Evolutionary conservation across 352 stramenopile genomes (phyloP), one percentile per base, ranked within the genome.

Genomic region (Phytopythium kandeliae): DNA sequence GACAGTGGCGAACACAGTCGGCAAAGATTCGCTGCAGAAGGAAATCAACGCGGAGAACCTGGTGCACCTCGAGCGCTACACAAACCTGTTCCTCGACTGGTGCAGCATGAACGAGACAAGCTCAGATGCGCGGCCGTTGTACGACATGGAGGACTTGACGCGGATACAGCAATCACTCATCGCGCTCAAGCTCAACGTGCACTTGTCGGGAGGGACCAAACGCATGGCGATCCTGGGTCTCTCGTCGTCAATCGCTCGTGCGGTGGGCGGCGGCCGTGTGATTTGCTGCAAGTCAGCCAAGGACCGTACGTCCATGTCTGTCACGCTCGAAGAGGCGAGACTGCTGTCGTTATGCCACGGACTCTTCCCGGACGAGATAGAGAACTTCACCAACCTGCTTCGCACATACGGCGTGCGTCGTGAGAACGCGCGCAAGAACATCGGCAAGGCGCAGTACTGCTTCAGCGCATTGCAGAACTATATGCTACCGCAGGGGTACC

Each of bases 261-360:
- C 60, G 0, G 64, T 99, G 21, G 88, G 92, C 22, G 95, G 93
- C 26, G 93, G 92, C 3, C 85, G 89, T 37, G 79, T 96, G 31
- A 96, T 96, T 1, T 98, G 97, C 75, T 99, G 96, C 72, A 99
- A 99, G 63, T 97, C 80, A 43, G 95, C 95, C 12, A 99, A 99
- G 60, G 95, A 99, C 68, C 85, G 96, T 22, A 99, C 96, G 21
- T 92, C 93, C 25, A 99, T 99, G 96, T 95, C 95, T 48, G 84
- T 98, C 35, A 98, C 95, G 15, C 92, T 98, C 24, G 96, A 98
- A 62, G 76, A 93, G 60, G 80, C 80, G 0, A 86, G 83, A 40
- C 49, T 91, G 50, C 60, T 93, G 31, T 75, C 78, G 42, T 51
- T 61, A 3, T 73, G 63, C 2, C 78, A 92, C 35, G 74, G 72